Base-by-base conservation (phyloP, 768 basidiomycete genomes). In the Hemileccinum rubropunctum region DNA sequence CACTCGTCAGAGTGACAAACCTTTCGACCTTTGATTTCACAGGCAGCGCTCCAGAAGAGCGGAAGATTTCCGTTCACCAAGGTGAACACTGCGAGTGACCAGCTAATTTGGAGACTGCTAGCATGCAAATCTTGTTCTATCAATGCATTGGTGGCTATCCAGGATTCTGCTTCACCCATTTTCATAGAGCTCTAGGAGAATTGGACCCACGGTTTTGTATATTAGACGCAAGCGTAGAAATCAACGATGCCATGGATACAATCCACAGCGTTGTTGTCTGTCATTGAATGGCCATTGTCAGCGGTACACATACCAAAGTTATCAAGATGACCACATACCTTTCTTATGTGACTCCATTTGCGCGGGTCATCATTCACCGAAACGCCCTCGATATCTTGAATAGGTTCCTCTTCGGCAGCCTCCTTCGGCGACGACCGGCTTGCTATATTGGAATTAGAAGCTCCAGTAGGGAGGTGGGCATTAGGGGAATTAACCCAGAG, bases 21-120 rank as follows among this genome's bases (percentile, higher is more conserved):
- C 73, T 82, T 90, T 46, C 89, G 73, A 8, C 89, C 90, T 59
- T 81, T 83, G 28, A 91, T 78, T 66, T 92, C 90, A 48, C 83
- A 84, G 21, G 85, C 68, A 0, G 81, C 77, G 47, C 75, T 79
- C 88, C 89, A 90, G 4, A 84, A 32, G 11, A 88, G 58, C 0
- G 89, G 90, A 46, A 82, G 66, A 11, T 70, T 64, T 3, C 90
- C 89, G 64, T 91, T 90, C 11, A 88, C 58, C 3, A 84, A 67
- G 50, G 89, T 86, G 64, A 88, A 91, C n/a, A 84, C 52, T 0
- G 87, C 83, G 13, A 91, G 70, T 51, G 79, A 79, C 65, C 82
- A 73, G 52, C 86, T 84, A 50, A 92, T 82, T 54, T 87, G 76
- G 11, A 74, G 65, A 42, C 74, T 71, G 0, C 79, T 79, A 2